phyloP scores from a whole-genome alignment of 768 basidiomycete genomes.

The Tylopilus sp. region DNA sequence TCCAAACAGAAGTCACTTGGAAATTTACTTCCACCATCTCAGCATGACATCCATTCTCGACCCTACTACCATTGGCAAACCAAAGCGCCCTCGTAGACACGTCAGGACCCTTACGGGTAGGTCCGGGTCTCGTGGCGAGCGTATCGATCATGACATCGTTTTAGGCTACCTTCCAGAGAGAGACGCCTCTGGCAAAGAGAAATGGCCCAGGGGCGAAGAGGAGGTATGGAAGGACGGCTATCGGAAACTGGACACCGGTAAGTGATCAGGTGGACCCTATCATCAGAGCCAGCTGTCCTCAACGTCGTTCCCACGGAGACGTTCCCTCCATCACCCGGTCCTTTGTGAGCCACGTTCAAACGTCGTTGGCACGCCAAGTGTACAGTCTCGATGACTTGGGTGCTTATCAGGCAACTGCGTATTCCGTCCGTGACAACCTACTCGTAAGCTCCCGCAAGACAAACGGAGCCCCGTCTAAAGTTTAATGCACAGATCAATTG shows the following conservation, averaged over 20 bases:
- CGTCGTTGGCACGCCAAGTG: slow-evolving; percentile 85
- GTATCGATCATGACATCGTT: slow-evolving; percentile 2
- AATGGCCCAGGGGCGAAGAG: slow-evolving; percentile 83
- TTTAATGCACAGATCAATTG: slow-evolving; percentile 64
- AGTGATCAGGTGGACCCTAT: not conserved
- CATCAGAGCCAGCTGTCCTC: not conserved
- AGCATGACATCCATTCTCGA: slow-evolving; percentile 66
- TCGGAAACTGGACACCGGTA: slow-evolving; percentile 57
- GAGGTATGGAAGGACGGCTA: slow-evolving; percentile 64
- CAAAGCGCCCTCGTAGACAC: slow-evolving; percentile 53
- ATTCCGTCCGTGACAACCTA: slow-evolving; percentile 85
- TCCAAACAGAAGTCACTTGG: not conserved
- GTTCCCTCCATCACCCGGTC: slow-evolving; percentile 64
- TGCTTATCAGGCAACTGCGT: slow-evolving; percentile 88
- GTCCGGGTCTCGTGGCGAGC: not conserved
- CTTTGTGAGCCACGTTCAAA: slow-evolving; percentile 81
- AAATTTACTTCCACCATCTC: not conserved
- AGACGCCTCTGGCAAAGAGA: slow-evolving; percentile 73
- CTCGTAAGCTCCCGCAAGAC: slow-evolving; percentile 46
- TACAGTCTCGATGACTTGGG: slow-evolving; percentile 86
- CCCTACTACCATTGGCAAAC: slow-evolving; percentile 59
- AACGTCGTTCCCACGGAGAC: slow-evolving; percentile 36
- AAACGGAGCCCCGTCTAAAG: not conserved
- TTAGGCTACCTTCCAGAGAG: slow-evolving; percentile 77
- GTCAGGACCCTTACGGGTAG: slow-evolving; percentile 65